phyloP scores from a whole-genome alignment of 2,329 filamentous ascomycete species.

The Phialocephala subalpina region DNA sequence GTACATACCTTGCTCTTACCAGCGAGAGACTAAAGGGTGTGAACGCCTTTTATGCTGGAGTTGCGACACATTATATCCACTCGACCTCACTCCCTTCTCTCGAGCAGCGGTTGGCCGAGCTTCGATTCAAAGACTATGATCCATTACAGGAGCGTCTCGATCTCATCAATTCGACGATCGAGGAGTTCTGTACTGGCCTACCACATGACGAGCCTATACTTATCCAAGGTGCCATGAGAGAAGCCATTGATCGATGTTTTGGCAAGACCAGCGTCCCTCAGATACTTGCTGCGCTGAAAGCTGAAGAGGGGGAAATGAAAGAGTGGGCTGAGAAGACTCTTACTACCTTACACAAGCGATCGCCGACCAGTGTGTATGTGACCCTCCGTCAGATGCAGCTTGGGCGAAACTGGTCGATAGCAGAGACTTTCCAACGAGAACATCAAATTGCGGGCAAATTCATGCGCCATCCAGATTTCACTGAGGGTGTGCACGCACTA shows the following conservation, averaged over 20 bases:
- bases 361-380: constrained; percentile 87
- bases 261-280: constrained; percentile 69
- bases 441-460: constrained; percentile 85
- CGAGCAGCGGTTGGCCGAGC: constrained; percentile 85
- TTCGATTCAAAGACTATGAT: constrained; percentile 85
- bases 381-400: constrained; percentile 83
- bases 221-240: constrained; percentile 74
- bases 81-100: constrained; percentile 84
- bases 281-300: constrained; percentile 67
- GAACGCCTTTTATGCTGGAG: constrained; percentile 87
- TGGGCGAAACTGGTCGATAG: constrained; percentile 79
- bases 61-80: constrained; percentile 97
- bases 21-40: constrained; percentile 83
- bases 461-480: constrained; percentile 92
- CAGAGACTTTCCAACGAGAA: constrained; percentile 85
- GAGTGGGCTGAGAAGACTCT: constrained; percentile 84
- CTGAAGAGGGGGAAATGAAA: constrained; percentile 54
- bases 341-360: constrained; percentile 77
- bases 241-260: constrained; percentile 88
- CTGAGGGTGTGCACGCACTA: constrained; percentile 85
- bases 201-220: constrained; percentile 76
- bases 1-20: constrained; percentile 93
- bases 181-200: constrained; percentile 88
- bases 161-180: constrained; percentile 85
- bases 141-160: constrained; percentile 66